Conservation (phyloP, 2,329 filamentous ascomycete species). For the Xylaria sp. region DNA sequence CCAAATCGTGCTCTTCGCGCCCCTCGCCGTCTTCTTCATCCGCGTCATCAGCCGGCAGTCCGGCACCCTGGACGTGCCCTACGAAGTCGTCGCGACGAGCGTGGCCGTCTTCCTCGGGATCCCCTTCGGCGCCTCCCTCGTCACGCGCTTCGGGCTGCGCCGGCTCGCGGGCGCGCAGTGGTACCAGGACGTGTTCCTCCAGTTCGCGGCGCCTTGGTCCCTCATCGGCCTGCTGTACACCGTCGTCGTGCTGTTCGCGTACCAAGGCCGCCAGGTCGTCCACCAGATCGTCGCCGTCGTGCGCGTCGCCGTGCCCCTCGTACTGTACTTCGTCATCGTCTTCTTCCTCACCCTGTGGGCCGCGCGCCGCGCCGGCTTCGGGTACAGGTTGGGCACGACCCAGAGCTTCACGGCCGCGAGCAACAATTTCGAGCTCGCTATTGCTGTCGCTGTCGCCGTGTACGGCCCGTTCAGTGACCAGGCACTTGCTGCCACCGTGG, state of each 20-base stretch:
- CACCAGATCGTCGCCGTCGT: conserved; percentile 84
- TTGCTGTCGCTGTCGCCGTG: conserved; percentile 83
- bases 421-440: conserved; percentile 92
- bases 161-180: conserved; percentile 58
- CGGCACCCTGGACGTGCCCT: conserved; percentile 52
- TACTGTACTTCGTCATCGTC: conserved; percentile 80
- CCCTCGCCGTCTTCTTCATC: conserved; percentile 72
- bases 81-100: conserved; percentile 74
- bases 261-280: conserved; percentile 77
- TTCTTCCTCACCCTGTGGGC: conserved; percentile 73
- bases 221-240: conserved; percentile 86
- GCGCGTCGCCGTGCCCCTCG: conserved; percentile 77
- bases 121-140: conserved; percentile 77
- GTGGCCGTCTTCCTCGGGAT: conserved; percentile 88
- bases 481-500: conserved; percentile 81
- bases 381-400: conserved; percentile 72
- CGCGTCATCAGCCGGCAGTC: conserved; percentile 64
- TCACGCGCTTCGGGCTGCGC: conserved; percentile 71
- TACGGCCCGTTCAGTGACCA: conserved; percentile 81
- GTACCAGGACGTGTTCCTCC: conserved; percentile 75
- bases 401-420: conserved; percentile 90
- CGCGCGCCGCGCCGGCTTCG: conserved; percentile 71
- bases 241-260: conserved; percentile 84
- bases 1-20: conserved; percentile 76
- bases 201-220: conserved; percentile 72